Base-by-base conservation (phyloP, 768 basidiomycete genomes). In the Megacollybia marginata region DNA sequence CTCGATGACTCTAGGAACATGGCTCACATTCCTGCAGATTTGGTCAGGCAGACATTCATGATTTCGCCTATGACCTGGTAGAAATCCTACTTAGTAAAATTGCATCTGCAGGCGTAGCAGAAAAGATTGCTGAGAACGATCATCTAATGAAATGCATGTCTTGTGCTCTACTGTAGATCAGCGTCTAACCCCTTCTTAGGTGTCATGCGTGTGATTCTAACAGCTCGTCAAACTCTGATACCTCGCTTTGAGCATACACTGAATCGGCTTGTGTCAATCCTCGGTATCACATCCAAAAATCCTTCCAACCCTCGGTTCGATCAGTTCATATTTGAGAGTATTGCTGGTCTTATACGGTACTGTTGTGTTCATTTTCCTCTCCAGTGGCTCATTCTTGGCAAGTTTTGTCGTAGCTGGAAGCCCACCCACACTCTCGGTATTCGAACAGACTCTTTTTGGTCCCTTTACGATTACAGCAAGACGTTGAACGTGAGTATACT, bases 221-320 rank as follows among this genome's bases (percentile, higher is more conserved):
- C 92, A 0, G 89, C 92, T 12, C 79, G 89, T 16, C 84, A 90
- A 58, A 75, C 81, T 2, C 70, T 98, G 40, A 83, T 76, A 0
- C 82, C 88, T 1, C 73, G 68, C 8, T 88, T 83, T 59, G 77
- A 84, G 51, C 71, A 69, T 34, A 74, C 83, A 3, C 75, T 98
- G 7, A 68, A 64, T 36, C 83, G 87, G 11, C 78, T 99, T 7
- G 89, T 96, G 49, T 66, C 69, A 23, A 94, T 98, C 59, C 75
- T 97, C 31, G 85, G 88, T 11, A 76, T 85, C 48, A 92, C 95
- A 57, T 90, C 88, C 52, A 90, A 88, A 70, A 99, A 99, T 63
- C 95, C 96, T 13, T 92, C 89, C 63, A 99, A 99, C 66, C 96
- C 96, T 2, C 84, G 86, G 56, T 98, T 99, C 66, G 94, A 96